These are phyloP conservation scores for Serendipita indica DNA, from an alignment of 768 basidiomycete species.

Conservation along the genomic window DNA sequence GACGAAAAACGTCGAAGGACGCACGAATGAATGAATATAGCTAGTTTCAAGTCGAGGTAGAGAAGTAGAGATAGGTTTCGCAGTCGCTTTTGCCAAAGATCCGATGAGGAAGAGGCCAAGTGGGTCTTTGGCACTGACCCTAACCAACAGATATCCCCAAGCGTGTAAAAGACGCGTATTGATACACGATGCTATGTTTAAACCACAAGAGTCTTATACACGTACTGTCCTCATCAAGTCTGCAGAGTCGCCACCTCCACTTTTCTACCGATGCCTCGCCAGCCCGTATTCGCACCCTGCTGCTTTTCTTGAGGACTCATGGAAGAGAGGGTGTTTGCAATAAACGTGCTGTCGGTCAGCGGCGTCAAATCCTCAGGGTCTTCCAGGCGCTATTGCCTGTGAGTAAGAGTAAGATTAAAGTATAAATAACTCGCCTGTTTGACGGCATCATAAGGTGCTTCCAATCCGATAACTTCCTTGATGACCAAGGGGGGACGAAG, in stretches of 20 bases:
- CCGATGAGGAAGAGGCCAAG: too few relatives aligned
- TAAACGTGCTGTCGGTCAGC: constrained; percentile 74
- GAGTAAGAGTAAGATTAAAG: constrained; percentile 8
- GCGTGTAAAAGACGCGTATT: too few relatives aligned
- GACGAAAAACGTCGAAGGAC: constrained; percentile 1
- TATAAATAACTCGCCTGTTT: constrained; percentile 63
- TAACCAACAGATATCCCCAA: too few relatives aligned
- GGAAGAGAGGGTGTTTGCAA: constrained; percentile 54
- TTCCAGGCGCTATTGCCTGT: constrained; percentile 40
- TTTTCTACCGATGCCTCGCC: constrained; percentile 65
- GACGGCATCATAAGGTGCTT: constrained; percentile 72
- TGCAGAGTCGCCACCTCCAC: constrained; percentile 37
- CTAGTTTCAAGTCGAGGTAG: not conserved
- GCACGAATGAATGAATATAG: not conserved
- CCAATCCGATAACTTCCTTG: constrained; percentile 78
- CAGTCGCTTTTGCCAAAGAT: not conserved
- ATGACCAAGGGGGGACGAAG: constrained; percentile 46
- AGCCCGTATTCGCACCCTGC: constrained; percentile 57
- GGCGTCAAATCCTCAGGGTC: constrained; percentile 70
- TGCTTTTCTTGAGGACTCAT: constrained; percentile 46
- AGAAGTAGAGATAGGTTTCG: not conserved
- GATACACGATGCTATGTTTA: too few relatives aligned
- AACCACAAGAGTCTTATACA: too few relatives aligned
- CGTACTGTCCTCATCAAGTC: too few relatives aligned
- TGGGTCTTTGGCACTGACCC: too few relatives aligned